Conservation (phyloP, 192 early-diverging fungal genomes). For the Coemansia sp. region DNA sequence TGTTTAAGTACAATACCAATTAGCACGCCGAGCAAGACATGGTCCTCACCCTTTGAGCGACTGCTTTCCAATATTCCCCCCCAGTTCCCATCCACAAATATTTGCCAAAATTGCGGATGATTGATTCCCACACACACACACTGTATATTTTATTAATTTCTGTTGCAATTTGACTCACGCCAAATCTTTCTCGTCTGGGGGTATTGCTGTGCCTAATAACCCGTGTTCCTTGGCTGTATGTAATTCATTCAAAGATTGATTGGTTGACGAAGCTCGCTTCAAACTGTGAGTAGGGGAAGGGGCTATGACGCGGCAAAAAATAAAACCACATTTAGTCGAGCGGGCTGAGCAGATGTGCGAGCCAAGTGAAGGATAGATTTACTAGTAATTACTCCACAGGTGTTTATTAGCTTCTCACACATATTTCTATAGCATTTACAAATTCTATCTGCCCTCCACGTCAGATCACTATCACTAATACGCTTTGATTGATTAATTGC, state of each 20-base stretch:
- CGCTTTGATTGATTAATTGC: neutral
- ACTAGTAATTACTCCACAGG: neutral
- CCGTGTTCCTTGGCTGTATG: neutral
- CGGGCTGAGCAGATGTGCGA: neutral
- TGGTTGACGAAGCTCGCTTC: neutral
- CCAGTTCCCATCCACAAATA: neutral
- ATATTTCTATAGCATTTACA: neutral
- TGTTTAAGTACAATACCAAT: neutral
- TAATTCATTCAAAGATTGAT: neutral
- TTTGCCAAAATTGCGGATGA: neutral
- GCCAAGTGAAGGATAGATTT: neutral
- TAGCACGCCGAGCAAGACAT: neutral
- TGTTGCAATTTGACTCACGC: neutral
- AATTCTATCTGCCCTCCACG: neutral
- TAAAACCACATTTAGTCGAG: neutral
- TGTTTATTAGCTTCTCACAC: neutral
- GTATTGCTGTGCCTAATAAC: neutral
- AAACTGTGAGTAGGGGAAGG: neutral
- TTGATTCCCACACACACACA: slow-evolving; percentile 5
- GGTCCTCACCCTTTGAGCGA: neutral
- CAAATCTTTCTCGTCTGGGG: neutral
- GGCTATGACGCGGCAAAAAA: too few species aligned
- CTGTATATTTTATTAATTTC: neutral
- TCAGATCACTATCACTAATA: neutral
- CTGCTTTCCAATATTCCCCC: neutral